Evolutionary conservation across 2,329 filamentous ascomycete genomes (phyloP), one percentile per base, ranked within the genome.

Genomic region (Penicillium olsonii): DNA sequence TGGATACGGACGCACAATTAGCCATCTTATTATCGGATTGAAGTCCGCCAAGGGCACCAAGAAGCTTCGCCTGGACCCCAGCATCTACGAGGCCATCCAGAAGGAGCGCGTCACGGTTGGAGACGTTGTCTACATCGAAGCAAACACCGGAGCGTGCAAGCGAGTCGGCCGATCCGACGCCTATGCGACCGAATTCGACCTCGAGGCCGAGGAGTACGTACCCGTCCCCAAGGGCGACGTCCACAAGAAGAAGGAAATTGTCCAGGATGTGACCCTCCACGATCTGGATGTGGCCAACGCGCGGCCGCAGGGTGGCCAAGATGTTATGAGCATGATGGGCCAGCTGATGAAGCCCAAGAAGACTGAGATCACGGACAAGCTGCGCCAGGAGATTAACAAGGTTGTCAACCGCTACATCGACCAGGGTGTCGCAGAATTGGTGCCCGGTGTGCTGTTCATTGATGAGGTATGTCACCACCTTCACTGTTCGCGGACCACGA

Each of bases 251-350:
- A 99, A 99, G 80, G 94, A 99, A 75, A 95, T 99, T 62, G 94
- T 99, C 29, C 94, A 99, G 72, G 94, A 99, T 66, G 94, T 99
- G 55, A 96, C 94, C 38, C 81, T 99, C 57, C 94, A 99, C 72
- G 94, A 99, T 68, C 79, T 99, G 48, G 94, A 99, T 67, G 87
- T 97, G 55, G 94, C 94, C 57, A 99, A 99, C 66, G 88, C 94
- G 12, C 81, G 92, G 64, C 94, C 94, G 4, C 91, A 97, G 77
- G 94, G 94, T 45, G 94, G 94, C 37, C 94, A 99, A 78, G 94
- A 99, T 72, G 95, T 99, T 60, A 97, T 99, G 92, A 96, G 92
- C 78, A 97, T 99, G 94, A 97, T 99, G 92, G 94, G 94, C 64
- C 94, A 99, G 75, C 77, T 99, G 67, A 96, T 97, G 91, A 97